Evolutionary conservation across 2,329 filamentous ascomycete genomes (phyloP).

Genomic region (Monilinia vaccinii-corymbosi): DNA sequence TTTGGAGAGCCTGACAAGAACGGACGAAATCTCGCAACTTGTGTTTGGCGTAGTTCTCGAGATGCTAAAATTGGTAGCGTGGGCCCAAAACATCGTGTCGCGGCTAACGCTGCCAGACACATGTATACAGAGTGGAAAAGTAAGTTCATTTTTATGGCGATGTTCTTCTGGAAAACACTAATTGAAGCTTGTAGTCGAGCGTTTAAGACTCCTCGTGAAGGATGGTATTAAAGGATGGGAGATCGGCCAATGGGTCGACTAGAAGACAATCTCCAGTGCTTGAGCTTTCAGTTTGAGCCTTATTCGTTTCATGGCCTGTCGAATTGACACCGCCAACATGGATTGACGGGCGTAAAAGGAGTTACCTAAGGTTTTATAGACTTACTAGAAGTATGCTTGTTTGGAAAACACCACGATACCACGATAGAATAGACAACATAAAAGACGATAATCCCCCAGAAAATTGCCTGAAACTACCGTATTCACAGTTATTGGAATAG

Average conservation of each 20-base stretch:
- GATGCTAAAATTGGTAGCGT: conserved; percentile 51
- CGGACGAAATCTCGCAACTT: conserved; percentile 74
- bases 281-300: neutral
- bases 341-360: neutral
- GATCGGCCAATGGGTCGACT: conserved; percentile 47
- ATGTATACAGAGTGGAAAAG: conserved; percentile 57
- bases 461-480: neutral
- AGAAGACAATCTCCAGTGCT: neutral
- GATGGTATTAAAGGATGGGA: conserved; percentile 58
- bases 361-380: conserved; percentile 1
- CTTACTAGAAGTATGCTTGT: neutral
- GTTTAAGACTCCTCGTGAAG: conserved; percentile 57
- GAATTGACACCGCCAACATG: neutral
- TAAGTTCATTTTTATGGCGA: neutral
- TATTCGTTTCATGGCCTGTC: neutral
- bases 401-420: conserved; percentile 8
- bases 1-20: conserved; percentile 66
- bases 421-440: conserved; percentile 4
- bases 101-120: conserved; percentile 53
- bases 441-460: neutral
- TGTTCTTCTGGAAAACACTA: neutral
- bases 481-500: neutral
- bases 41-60: conserved; percentile 52
- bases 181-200: conserved; percentile 40
- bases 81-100: conserved; percentile 54